phyloP scores from a whole-genome alignment of 306 rosid genomes.

The Prunus dulcis region DNA sequence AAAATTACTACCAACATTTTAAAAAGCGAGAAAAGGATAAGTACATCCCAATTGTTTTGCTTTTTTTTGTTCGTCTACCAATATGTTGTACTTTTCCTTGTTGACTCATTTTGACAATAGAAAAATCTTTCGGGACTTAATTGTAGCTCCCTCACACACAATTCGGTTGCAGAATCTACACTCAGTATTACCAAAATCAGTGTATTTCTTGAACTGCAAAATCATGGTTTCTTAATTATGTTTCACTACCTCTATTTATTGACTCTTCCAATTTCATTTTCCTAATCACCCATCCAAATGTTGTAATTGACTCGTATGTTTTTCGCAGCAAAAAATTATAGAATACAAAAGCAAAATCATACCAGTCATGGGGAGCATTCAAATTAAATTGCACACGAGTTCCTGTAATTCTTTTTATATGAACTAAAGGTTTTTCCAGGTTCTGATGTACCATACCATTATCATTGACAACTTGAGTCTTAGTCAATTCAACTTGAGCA shows the following conservation, averaged over 20 bases:
- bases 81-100: not conserved
- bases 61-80: too few species aligned
- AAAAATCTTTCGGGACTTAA: too few species aligned
- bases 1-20: not conserved
- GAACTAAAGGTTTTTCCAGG: not conserved
- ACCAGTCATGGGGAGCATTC: not conserved
- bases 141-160: too few species aligned
- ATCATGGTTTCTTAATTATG: not conserved
- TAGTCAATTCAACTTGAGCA: not conserved
- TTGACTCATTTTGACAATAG: not conserved
- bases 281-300: not conserved
- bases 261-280: not conserved
- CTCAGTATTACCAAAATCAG: not conserved
- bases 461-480: not conserved
- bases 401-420: not conserved
- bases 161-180: not conserved
- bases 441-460: not conserved
- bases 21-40: not conserved
- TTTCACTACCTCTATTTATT: not conserved
- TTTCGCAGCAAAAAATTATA: not conserved
- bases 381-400: not conserved
- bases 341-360: not conserved
- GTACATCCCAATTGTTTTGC: too few species aligned
- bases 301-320: not conserved
- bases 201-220: too few species aligned